phyloP scores from a whole-genome alignment of 768 basidiomycete species.

The Leccinum truebloodii region DNA sequence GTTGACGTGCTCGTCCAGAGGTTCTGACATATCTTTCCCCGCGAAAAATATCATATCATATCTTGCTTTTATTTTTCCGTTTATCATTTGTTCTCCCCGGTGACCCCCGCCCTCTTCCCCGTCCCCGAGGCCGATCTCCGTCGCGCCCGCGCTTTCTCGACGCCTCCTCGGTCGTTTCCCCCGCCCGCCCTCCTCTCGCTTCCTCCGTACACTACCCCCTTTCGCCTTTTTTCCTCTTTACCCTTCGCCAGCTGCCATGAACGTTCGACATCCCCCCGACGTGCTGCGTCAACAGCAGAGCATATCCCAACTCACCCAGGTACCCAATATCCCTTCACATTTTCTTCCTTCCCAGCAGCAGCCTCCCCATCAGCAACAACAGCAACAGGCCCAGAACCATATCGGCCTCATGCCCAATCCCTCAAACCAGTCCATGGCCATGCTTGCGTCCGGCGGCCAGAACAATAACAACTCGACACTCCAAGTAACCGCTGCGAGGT shows the following conservation, averaged over 20 bases:
- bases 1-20: conserved; percentile 31
- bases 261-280: conserved; percentile 44
- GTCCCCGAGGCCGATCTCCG: conserved; percentile 18
- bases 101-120: conserved; percentile 2
- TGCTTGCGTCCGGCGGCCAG: conserved; percentile 37
- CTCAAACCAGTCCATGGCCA: conserved; percentile 39
- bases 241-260: conserved; percentile 39
- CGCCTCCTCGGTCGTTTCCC: conserved; percentile 5
- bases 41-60: conserved; percentile 33
- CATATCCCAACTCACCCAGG: conserved; percentile 41
- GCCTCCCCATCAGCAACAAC: conserved; percentile 35
- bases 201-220: neutral
- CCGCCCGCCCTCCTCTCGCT: conserved; percentile 9
- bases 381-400: conserved; percentile 35
- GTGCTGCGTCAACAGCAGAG: conserved; percentile 46
- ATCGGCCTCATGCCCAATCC: conserved; percentile 39
- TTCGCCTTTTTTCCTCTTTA: neutral
- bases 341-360: conserved; percentile 42
- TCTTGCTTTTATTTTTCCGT: conserved; percentile 25
- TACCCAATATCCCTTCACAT: conserved; percentile 37
- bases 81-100: conserved; percentile 13
- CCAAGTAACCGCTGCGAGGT: conserved; percentile 27
- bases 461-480: conserved; percentile 21
- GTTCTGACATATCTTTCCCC: conserved; percentile 28
- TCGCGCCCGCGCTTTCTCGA: conserved; percentile 14